Percentiles rank a stretch among this genome's conserved stretches.
These are phyloP conservation scores for Fusarium dimerum DNA, from an alignment of 2,329 filamentous ascomycete species.

Conservation along the genomic window DNA sequence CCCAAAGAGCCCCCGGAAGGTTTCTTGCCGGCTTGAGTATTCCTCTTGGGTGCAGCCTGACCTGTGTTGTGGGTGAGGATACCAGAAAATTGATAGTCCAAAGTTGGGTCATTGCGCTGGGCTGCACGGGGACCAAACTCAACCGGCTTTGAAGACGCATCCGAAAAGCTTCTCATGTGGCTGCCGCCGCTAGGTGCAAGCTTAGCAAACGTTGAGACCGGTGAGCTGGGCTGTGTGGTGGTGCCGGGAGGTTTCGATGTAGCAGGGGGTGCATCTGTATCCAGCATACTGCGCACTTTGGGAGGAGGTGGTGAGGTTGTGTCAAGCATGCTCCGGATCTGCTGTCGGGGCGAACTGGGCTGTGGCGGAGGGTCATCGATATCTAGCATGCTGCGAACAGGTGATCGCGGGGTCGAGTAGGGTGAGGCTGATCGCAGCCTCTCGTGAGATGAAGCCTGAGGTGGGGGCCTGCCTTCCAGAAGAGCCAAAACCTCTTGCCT, in stretches of 20 bases:
- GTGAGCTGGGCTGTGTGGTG: conserved; percentile 37
- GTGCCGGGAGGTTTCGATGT: conserved; percentile 29
- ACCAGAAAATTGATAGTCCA: conserved; percentile 63
- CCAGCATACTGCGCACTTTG: conserved; percentile 54
- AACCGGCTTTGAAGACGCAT: conserved; percentile 48
- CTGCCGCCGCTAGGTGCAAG: conserved; percentile 22
- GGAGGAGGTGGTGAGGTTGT: conserved; percentile 41
- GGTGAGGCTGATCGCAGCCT: conserved; percentile 54
- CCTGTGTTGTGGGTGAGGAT: conserved; percentile 56
- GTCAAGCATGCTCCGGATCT: conserved; percentile 56
- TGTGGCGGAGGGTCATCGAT: conserved; percentile 18
- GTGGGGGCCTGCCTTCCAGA: conserved; percentile 54
- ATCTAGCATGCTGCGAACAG: conserved; percentile 57
- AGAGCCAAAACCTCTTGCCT: conserved; percentile 71
- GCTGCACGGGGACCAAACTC: conserved; percentile 44
- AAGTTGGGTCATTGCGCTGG: conserved; percentile 44
- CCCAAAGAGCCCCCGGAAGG: conserved; percentile 45
- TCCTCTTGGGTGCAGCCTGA: conserved; percentile 51
- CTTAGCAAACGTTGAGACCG: conserved; percentile 22
- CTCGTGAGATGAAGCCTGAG: conserved; percentile 27
- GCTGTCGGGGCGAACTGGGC: conserved; percentile 45
- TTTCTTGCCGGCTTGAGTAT: conserved; percentile 44
- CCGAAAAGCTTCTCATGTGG: conserved; percentile 55
- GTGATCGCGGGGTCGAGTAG: conserved; percentile 60
- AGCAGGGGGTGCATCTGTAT: conserved; percentile 42